phyloP scores from a whole-genome alignment of 352 stramenopile genomes.

The Stramenopiles sp. region DNA sequence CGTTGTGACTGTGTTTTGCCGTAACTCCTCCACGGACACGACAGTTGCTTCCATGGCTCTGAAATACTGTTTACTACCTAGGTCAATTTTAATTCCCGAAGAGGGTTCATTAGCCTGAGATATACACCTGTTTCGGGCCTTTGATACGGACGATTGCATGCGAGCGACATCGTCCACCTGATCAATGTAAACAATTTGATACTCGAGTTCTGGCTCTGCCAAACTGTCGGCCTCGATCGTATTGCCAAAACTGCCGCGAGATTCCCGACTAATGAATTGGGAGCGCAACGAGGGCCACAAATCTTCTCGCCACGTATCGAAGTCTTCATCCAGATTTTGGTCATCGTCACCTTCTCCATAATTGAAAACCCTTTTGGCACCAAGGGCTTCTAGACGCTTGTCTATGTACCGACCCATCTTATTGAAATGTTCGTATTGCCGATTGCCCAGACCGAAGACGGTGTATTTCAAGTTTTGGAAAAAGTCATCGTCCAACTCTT shows the following conservation, averaged over 20 bases:
- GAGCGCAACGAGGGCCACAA: neutral
- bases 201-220: neutral
- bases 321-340: slow-evolving; percentile 40
- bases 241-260: neutral
- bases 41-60: neutral
- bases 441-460: slow-evolving; percentile 94
- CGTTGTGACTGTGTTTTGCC: neutral
- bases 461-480: slow-evolving; percentile 56
- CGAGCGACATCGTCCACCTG: neutral
- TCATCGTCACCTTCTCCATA: slow-evolving; percentile 82
- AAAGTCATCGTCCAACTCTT: slow-evolving; percentile 35
- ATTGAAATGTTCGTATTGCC: slow-evolving; percentile 96
- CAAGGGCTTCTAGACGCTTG: slow-evolving; percentile 51
- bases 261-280: neutral
- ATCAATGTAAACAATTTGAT: neutral
- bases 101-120: neutral
- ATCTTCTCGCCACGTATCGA: neutral
- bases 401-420: slow-evolving; percentile 76
- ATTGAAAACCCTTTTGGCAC: slow-evolving; percentile 46
- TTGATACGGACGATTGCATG: neutral
- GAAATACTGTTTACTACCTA: neutral
- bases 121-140: neutral
- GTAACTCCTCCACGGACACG: neutral
- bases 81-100: neutral
- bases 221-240: neutral